Evolutionary conservation across 306 rosid species (phyloP).

Genomic region (Lagenaria siceraria): DNA sequence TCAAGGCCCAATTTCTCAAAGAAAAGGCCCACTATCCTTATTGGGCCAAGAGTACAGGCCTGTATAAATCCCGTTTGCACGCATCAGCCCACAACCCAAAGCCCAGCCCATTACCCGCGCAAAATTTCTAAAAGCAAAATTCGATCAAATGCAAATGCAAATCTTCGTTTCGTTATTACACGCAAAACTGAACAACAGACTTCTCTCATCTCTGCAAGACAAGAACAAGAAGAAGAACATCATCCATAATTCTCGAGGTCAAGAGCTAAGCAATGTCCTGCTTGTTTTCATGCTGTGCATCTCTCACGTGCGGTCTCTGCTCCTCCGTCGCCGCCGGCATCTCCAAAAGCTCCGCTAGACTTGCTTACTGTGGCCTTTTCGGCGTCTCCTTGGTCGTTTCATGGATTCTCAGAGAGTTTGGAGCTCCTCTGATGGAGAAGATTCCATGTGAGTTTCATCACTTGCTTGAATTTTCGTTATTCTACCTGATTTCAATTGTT

Average conservation of each 20-base stretch:
- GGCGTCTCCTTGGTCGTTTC: slow-evolving; percentile 65
- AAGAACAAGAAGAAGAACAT: neutral
- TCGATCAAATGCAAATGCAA: neutral
- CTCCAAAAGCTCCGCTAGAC: slow-evolving; percentile 64
- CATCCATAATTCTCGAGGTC: neutral
- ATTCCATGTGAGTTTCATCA: slow-evolving; percentile 51
- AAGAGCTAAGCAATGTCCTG: slow-evolving; percentile 48
- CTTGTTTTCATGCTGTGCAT: slow-evolving; percentile 41
- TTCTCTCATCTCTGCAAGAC: neutral
- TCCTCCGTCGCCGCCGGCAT: slow-evolving; percentile 72
- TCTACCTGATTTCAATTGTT: neutral
- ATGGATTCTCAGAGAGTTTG: slow-evolving; percentile 88
- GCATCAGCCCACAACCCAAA: neutral
- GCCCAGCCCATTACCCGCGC: neutral
- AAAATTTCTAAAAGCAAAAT: neutral
- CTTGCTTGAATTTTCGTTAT: neutral
- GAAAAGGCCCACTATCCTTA: neutral
- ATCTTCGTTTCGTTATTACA: neutral
- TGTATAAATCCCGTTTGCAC: neutral
- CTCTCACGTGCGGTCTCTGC: slow-evolving; percentile 74
- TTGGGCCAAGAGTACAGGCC: slow-evolving; percentile 6
- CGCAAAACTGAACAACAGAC: neutral
- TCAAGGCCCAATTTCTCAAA: neutral
- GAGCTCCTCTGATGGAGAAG: slow-evolving; percentile 71
- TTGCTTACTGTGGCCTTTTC: slow-evolving; percentile 83